Evolutionary conservation across 1,284 basidiomycete species (phyloP), one percentile per base, ranked within the genome.

Genomic region (Meripilus lineatus): DNA sequence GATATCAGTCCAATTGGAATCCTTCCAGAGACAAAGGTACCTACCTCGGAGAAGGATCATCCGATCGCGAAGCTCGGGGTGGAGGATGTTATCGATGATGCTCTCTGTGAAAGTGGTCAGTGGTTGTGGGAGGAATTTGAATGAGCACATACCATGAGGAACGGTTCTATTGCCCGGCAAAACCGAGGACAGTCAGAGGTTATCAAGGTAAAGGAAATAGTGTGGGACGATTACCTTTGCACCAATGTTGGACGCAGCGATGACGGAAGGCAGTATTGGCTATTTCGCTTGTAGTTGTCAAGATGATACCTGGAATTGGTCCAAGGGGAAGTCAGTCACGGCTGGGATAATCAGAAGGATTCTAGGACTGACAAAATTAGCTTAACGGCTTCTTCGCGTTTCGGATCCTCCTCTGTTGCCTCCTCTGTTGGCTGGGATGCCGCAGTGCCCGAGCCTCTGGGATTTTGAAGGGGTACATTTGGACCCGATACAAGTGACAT

Each of bases 11-110:
- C 47, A 66, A 62, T 37, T 60, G 8, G 11, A 45, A 14, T 14
- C 28, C 42, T 10, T 1, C 15, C 5, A 45, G 21, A 35, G 32
- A 26, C 18, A 42, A 40, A 21, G 38, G n/a, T 32, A 57, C 67
- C 42, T 52, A 87, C 89, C 86, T 67, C 89, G 76, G 21, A 91
- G 65, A 13, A 93, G 68, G 55, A 95, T 95, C 77, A 94, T 86
- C 24, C 89, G 79, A 59, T 95, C 92, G 36, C 92, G 77, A 46
- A 95, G 70, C 49, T 89, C 85, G 34, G 92, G 88, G 65, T 93
- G 88, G 49, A 90, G 74, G 40, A 94, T 82, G 32, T 82, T 80
- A 63, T 94, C 92, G 56, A 94, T 90, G n/a, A 88, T 77, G 53
- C 89, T 87, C 63, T 93, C 86, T 89, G 56, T 18, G 42, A 50